Base-by-base conservation (phyloP, 352 stramenopile genomes). In the Phytophthora tentaculata region DNA sequence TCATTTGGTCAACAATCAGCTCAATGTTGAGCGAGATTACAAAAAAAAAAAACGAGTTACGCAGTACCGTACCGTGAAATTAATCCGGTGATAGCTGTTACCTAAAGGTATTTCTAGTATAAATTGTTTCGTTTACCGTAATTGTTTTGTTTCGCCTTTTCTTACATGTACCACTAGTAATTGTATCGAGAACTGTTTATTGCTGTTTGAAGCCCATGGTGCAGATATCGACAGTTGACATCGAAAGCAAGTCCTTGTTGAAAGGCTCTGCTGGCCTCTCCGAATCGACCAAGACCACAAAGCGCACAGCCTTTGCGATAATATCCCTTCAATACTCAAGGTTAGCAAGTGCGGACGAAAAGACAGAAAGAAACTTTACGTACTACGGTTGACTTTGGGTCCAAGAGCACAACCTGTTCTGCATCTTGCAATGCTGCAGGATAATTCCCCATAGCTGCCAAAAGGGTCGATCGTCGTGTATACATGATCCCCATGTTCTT, bases 291-390 rank as follows among this genome's bases (percentile, higher is more conserved):
- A 28, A 91, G 61, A 2, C 72, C 81, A 43, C 73, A 91, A 10
- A 93, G 48, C 8, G 85, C 85, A 55, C 73, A 89, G 13, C 85
- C 83, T 52, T 87, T 88, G 17, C 85, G 85, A 56, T 83, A 93
- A 52, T 91, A 91, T 10, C 76, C 83, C 84, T 92, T 44, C 16
- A 60, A 22, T 16, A 19, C n/a, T 45, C 39, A 24, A 32, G 35
- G 13, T 45, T 2, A 56, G 56, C 23, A 56, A 20, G 19, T 47
- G n/a, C 5, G 50, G 22, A 17, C 23, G 4, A 63, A 52, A 23
- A 16, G 8, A 20, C n/a, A 66, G 24, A 10, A 32, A 39, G 50
- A 0, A 49, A 43, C 32, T 59, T 51, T 49, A 76, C 77, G 47
- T 62, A 92, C 84, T 35, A 87, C 67, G 0, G 83, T 88, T 2